phyloP scores from a whole-genome alignment of 2,329 filamentous ascomycete species.

The Alternaria sp. region DNA sequence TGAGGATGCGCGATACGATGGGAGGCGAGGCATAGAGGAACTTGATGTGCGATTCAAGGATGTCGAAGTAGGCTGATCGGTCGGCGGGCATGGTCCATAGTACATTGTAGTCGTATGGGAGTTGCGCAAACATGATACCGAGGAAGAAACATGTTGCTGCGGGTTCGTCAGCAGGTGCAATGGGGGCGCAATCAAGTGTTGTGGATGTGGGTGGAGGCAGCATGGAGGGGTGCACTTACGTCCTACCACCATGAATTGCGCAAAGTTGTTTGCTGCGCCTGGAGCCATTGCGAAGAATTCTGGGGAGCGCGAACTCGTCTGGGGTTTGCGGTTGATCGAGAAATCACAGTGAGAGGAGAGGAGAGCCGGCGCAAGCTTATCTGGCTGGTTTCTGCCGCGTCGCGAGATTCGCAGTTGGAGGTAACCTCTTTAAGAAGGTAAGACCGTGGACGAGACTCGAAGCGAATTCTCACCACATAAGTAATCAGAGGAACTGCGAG shows the following conservation, averaged over 20 bases:
- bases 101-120: conserved; percentile 94
- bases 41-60: conserved; percentile 86
- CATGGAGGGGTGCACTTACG: conserved; percentile 65
- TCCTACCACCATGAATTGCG: conserved; percentile 95
- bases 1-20: conserved; percentile 89
- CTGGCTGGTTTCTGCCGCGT: conserved; percentile 20
- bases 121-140: conserved; percentile 93
- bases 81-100: conserved; percentile 76
- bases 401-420: conserved; percentile 21
- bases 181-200: conserved; percentile 1
- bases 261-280: conserved; percentile 67
- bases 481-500: background rate
- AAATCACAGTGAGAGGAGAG: conserved; percentile 14
- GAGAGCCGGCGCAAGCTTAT: conserved; percentile 33
- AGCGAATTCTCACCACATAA: conserved; percentile 1
- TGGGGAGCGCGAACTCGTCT: background rate
- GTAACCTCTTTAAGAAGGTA: conserved; percentile 42
- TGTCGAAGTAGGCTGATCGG: conserved; percentile 73
- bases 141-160: conserved; percentile 89
- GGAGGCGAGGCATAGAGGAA: conserved; percentile 92
- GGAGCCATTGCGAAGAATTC: conserved; percentile 29
- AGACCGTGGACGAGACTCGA: conserved; percentile 17
- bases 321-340: conserved; percentile 11
- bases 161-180: conserved; percentile 14
- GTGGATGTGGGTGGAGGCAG: conserved; percentile 8